phyloP scores from a whole-genome alignment of 106 monocot species.

The Posidonia australis region DNA sequence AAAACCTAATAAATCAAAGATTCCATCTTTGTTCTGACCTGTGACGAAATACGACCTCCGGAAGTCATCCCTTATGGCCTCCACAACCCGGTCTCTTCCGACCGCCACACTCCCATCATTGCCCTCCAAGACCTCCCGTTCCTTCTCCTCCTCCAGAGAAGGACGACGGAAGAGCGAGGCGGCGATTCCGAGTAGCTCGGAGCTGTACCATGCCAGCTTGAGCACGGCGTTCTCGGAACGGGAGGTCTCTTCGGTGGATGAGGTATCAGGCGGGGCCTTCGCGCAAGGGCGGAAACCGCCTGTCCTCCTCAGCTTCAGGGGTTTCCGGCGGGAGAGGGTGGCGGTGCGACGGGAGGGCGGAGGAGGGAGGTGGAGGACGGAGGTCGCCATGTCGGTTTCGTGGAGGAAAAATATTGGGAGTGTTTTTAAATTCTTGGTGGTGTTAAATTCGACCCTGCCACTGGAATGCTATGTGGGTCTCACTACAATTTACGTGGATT shows the following conservation, averaged over 20 bases:
- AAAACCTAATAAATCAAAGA: background rate
- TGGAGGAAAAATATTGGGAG: background rate
- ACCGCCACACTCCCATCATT: background rate
- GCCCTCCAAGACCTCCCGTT: background rate
- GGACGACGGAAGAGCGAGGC: conserved; percentile 47
- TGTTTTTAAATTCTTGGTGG: no score
- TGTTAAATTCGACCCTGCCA: no score
- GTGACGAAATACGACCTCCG: conserved; percentile 76
- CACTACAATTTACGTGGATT: no score
- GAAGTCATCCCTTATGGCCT: conserved; percentile 69
- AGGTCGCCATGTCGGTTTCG: background rate
- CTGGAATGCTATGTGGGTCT: no score
- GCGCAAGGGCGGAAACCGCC: background rate
- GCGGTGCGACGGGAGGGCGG: background rate
- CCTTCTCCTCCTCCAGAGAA: background rate
- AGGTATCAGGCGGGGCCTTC: background rate
- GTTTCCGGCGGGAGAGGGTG: background rate
- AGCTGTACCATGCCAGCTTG: conserved; percentile 69
- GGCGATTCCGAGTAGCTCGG: conserved; percentile 73
- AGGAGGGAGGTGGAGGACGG: background rate
- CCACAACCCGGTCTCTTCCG: conserved; percentile 30
- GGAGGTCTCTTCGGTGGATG: conserved; percentile 7
- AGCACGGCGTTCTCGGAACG: conserved; percentile 58
- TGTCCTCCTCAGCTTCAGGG: background rate
- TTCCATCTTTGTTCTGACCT: conserved; percentile 19